A percentile compares a stretch with the other conserved stretches of the same genome.
phyloP scores from a whole-genome alignment of 805 yeast genomes.

The Saturnispora zaruensis region DNA sequence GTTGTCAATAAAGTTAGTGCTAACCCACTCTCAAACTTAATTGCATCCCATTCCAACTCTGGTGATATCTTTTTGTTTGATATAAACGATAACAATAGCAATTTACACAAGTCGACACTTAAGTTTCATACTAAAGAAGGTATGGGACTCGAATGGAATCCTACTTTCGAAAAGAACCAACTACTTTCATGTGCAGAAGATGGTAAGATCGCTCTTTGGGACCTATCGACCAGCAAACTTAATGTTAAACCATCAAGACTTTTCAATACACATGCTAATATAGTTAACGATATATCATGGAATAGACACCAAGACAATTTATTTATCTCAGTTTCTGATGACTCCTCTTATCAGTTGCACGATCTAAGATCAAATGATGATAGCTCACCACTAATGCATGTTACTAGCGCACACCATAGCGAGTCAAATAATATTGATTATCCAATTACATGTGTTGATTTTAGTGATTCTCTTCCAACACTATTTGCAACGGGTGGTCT shows the following conservation, averaged over 20 bases:
- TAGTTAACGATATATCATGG: slow-evolving; percentile 63
- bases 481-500: slow-evolving; percentile 71
- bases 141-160: slow-evolving; percentile 62
- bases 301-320: slow-evolving; percentile 34
- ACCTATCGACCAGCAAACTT: background rate
- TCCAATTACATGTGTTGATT: slow-evolving; percentile 53
- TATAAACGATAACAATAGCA: slow-evolving; percentile 16
- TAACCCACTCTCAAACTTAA: slow-evolving; percentile 38
- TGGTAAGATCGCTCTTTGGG: slow-evolving; percentile 61
- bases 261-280: slow-evolving; percentile 44
- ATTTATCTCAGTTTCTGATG: slow-evolving; percentile 69
- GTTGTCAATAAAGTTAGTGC: slow-evolving; percentile 58
- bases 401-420: slow-evolving; percentile 38
- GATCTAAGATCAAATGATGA: slow-evolving; percentile 39
- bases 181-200: slow-evolving; percentile 64
- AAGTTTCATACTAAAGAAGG: slow-evolving; percentile 61
- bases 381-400: slow-evolving; percentile 34
- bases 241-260: slow-evolving; percentile 36
- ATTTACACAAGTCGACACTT: slow-evolving; percentile 24
- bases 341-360: slow-evolving; percentile 49
- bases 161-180: slow-evolving; percentile 25
- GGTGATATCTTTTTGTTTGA: slow-evolving; percentile 44
- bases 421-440: slow-evolving; percentile 8
- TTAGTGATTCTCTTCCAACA: slow-evolving; percentile 47
- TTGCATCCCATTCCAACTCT: slow-evolving; percentile 47